Evolutionary conservation across 305 asterid genomes (phyloP).

Genomic region (Fraxinus greggii): DNA sequence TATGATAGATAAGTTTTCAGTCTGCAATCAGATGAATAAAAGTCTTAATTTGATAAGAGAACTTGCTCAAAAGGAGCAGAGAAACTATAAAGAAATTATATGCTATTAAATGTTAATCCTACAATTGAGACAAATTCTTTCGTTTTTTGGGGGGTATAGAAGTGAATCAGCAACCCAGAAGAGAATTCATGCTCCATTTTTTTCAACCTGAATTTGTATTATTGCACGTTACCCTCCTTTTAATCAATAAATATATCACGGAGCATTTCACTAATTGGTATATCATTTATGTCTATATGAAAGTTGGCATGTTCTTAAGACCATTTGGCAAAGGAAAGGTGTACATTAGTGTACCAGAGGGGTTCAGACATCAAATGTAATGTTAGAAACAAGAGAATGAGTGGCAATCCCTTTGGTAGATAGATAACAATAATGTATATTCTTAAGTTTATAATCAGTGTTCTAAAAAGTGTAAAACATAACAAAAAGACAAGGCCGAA

Average conservation of each 20-base stretch:
- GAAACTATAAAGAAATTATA: neutral
- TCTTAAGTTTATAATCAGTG: neutral
- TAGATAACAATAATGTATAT: neutral
- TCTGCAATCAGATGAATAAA: conserved; percentile 39
- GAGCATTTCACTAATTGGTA: neutral
- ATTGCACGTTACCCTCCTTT: neutral
- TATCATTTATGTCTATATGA: neutral
- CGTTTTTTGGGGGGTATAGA: neutral
- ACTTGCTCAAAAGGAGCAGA: neutral
- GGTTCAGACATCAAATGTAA: neutral
- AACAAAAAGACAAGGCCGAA: neutral
- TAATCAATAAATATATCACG: neutral
- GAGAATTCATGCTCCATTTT: neutral
- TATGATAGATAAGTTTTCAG: conserved; percentile 55
- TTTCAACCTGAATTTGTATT: neutral
- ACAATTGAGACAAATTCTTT: neutral
- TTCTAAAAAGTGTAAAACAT: too few species aligned
- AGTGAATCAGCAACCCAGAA: neutral
- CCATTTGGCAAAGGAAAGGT: neutral
- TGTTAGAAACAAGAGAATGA: neutral
- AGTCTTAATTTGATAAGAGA: conserved; percentile 18
- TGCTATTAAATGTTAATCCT: neutral
- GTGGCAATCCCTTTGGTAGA: neutral
- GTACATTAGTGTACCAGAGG: neutral
- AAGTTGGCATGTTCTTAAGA: neutral